A percentile compares a stretch with the other conserved stretches of the same genome.
Evolutionary conservation across 441 rosid genomes (phyloP).

Genomic region (Croton laevigatus): DNA sequence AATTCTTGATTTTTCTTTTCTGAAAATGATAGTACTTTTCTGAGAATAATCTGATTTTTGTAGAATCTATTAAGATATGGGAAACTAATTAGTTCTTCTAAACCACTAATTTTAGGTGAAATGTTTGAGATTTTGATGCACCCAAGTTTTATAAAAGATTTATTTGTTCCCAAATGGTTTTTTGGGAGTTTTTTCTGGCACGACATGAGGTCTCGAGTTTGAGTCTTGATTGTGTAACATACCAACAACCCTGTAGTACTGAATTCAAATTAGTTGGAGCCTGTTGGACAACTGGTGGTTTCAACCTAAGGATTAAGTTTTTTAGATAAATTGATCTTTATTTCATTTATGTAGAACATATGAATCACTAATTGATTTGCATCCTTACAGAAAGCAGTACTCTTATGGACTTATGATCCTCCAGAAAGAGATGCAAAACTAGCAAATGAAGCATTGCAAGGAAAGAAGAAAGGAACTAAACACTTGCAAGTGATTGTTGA

Average conservation of each 20-base stretch:
- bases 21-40: background rate
- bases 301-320: too few relatives aligned
- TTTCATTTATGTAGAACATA: background rate
- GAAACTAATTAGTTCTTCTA: background rate
- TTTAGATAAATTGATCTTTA: too few relatives aligned
- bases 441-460: slow-evolving; percentile 50
- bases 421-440: slow-evolving; percentile 81
- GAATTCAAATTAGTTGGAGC: too few relatives aligned
- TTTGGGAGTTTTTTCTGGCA: too few relatives aligned
- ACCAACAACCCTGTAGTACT: too few relatives aligned
- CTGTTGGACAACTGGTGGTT: too few relatives aligned
- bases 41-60: background rate
- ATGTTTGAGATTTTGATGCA: background rate
- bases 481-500: slow-evolving; percentile 59
- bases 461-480: slow-evolving; percentile 36
- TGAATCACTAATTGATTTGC: background rate
- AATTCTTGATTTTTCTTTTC: background rate
- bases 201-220: too few relatives aligned
- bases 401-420: slow-evolving; percentile 70
- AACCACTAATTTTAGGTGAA: background rate
- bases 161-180: background rate
- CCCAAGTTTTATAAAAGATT: background rate
- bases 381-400: slow-evolving; percentile 63
- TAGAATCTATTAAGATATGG: background rate
- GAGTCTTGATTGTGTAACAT: too few relatives aligned